These are phyloP conservation scores for Brassica balearica DNA, from an alignment of 441 rosid species.

Conservation along the genomic window DNA sequence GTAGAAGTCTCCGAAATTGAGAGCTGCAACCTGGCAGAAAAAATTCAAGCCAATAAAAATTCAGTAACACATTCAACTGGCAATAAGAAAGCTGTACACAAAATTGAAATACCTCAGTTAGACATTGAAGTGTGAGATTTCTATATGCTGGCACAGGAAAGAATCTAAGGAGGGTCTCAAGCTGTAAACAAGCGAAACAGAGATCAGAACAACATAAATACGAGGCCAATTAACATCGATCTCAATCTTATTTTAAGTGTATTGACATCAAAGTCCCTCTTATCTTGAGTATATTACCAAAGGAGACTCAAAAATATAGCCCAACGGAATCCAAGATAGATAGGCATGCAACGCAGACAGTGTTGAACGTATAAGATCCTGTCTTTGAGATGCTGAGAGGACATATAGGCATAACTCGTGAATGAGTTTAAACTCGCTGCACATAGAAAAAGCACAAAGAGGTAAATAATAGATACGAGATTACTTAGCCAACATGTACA, in stretches of 20 bases:
- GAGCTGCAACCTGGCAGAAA: conserved; percentile 82
- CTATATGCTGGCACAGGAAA: conserved; percentile 83
- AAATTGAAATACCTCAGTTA: conserved; percentile 79
- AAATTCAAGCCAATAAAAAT: conserved; percentile 8
- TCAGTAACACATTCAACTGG: neutral
- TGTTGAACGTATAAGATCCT: conserved; percentile 95
- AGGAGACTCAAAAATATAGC: conserved; percentile 98
- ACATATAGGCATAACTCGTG: conserved; percentile 98
- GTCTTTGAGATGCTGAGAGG: conserved; percentile 95
- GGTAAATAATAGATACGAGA: conserved; percentile 9
- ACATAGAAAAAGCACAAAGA: conserved; percentile 40
- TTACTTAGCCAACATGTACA: neutral
- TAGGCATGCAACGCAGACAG: conserved; percentile 97
- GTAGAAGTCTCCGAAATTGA: conserved; percentile 56
- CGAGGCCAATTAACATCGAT: neutral
- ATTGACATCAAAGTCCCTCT: neutral
- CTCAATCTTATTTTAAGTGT: neutral
- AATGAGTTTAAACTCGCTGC: conserved; percentile 98
- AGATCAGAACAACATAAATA: conserved; percentile 11
- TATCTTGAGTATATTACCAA: conserved; percentile 57
- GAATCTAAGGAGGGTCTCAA: conserved; percentile 92
- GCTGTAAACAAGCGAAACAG: conserved; percentile 53
- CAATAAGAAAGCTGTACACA: neutral
- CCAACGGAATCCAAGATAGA: conserved; percentile 99
- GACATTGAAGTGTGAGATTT: conserved; percentile 95